phyloP scores from a whole-genome alignment of 176 grass and related monocot species.

The Rhynchospora breviuscula region DNA sequence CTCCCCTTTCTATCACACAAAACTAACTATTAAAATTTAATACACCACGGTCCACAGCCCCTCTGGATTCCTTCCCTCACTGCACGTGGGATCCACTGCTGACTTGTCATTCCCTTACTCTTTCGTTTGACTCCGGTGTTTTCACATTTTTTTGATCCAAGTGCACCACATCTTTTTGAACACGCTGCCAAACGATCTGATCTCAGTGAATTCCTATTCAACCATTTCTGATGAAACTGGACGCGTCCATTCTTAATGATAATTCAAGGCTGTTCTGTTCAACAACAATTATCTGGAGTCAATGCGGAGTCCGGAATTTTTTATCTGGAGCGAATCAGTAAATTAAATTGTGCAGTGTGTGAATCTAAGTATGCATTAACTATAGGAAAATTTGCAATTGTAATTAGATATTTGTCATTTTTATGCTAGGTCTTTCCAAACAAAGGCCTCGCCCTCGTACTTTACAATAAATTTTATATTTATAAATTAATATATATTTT shows the following conservation, averaged over 20 bases:
- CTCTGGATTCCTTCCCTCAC: not conserved
- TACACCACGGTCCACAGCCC: not conserved
- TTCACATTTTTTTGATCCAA: not conserved
- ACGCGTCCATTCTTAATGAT: not conserved
- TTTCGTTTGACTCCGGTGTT: not conserved
- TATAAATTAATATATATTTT: too few relatives aligned
- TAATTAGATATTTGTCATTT: too few relatives aligned
- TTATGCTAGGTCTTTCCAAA: too few relatives aligned
- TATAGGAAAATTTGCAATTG: too few relatives aligned
- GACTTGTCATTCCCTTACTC: not conserved
- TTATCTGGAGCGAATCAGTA: too few relatives aligned
- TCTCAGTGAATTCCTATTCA: not conserved
- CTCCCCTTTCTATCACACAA: not conserved
- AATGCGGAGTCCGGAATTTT: too few relatives aligned
- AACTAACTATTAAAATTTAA: not conserved
- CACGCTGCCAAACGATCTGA: constrained; percentile 7
- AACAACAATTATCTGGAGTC: too few relatives aligned
- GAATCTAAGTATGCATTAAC: too few relatives aligned
- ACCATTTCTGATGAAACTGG: not conserved
- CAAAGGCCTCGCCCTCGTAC: too few relatives aligned
- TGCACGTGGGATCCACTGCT: not conserved
- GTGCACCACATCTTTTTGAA: not conserved
- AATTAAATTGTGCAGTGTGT: too few relatives aligned
- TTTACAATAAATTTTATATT: too few relatives aligned
- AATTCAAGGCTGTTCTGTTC: too few relatives aligned